Evolutionary conservation across 1,284 basidiomycete genomes (phyloP).

Genomic region (Cryptococcus sp.): DNA sequence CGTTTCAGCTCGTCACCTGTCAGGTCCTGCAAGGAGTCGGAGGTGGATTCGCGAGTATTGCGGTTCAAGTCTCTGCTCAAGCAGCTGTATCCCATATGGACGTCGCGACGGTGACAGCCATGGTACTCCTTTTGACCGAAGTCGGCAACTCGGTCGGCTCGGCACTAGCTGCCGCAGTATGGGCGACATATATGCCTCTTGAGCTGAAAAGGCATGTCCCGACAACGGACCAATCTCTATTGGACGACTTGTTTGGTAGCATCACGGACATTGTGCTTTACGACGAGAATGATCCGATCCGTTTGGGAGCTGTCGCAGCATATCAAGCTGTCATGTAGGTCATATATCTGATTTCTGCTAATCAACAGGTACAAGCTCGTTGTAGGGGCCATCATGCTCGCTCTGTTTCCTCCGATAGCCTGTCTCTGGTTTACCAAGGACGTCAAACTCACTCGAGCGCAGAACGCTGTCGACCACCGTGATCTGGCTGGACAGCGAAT

Average conservation of each 20-base stretch:
- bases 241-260: conserved; percentile 52
- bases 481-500: conserved; percentile 10
- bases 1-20: conserved; percentile 52
- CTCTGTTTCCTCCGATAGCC: conserved; percentile 43
- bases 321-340: conserved; percentile 44
- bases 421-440: conserved; percentile 43
- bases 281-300: conserved; percentile 53
- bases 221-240: conserved; percentile 37
- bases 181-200: conserved; percentile 48
- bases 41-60: conserved; percentile 62
- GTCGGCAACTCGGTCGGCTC: conserved; percentile 53
- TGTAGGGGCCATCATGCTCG: conserved; percentile 37
- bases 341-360: background rate
- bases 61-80: conserved; percentile 69
- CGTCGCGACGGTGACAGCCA: conserved; percentile 73
- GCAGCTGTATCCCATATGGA: conserved; percentile 68
- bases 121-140: conserved; percentile 62
- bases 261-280: conserved; percentile 51
- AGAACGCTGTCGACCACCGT: conserved; percentile 46
- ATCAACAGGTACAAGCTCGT: conserved; percentile 29
- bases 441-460: conserved; percentile 47
- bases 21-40: conserved; percentile 48
- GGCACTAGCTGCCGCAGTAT: conserved; percentile 45
- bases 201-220: conserved; percentile 55
- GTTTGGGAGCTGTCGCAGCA: conserved; percentile 55